Percentiles rank a stretch among this genome's conserved stretches.
phyloP scores from a whole-genome alignment of 805 yeast genomes.

The Saccharomyces mikatae region DNA sequence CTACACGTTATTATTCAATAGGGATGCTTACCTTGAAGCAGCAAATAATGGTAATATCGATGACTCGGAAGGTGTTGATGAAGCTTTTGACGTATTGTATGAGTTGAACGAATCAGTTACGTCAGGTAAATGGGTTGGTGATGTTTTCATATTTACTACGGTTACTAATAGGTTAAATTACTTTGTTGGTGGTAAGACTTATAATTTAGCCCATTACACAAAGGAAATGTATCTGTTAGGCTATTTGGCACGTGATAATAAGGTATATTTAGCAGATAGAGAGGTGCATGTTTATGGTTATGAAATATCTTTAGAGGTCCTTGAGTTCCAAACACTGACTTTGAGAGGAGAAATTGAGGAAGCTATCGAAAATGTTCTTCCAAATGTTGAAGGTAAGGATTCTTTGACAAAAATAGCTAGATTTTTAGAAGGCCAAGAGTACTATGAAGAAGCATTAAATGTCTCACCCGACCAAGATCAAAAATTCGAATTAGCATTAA shows the following conservation, averaged over 20 bases:
- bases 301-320: constrained; percentile 71
- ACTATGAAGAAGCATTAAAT: constrained; percentile 70
- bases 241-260: constrained; percentile 83
- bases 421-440: constrained; percentile 90
- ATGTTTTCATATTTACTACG: constrained; percentile 89
- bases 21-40: constrained; percentile 57
- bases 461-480: constrained; percentile 85
- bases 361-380: constrained; percentile 52
- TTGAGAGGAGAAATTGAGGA: constrained; percentile 89
- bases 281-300: constrained; percentile 77
- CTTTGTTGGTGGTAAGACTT: constrained; percentile 87
- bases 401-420: constrained; percentile 76
- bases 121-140: constrained; percentile 95
- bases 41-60: constrained; percentile 49
- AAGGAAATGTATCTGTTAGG: constrained; percentile 81
- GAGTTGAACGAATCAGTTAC: constrained; percentile 75
- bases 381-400: constrained; percentile 49
- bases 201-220: constrained; percentile 89
- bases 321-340: constrained; percentile 93
- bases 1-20: constrained; percentile 68
- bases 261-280: constrained; percentile 84
- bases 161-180: constrained; percentile 81
- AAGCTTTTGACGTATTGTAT: constrained; percentile 72
- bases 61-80: constrained; percentile 84
- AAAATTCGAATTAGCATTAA: constrained; percentile 80